Evolutionary conservation across 305 asterid genomes (phyloP).

Genomic region (Fraxinus latifolia): DNA sequence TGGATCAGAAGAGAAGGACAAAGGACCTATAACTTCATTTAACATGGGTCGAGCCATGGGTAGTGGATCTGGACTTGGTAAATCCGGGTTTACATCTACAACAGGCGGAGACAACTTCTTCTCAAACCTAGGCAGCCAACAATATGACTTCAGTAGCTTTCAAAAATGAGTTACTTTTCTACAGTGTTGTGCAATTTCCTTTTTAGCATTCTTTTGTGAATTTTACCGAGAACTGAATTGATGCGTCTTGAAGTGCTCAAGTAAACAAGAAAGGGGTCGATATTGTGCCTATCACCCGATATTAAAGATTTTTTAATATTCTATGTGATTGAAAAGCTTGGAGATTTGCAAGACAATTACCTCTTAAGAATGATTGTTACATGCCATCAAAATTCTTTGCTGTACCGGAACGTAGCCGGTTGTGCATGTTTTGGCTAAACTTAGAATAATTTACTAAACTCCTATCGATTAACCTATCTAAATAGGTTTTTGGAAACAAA

Average conservation of each 20-base stretch:
- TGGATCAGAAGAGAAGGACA: slow-evolving; percentile 58
- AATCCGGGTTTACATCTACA: slow-evolving; percentile 49
- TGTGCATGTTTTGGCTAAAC: not conserved
- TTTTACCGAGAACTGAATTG: slow-evolving; percentile 19
- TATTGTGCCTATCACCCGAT: not conserved
- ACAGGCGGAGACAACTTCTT: slow-evolving; percentile 56
- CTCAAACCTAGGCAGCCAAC: slow-evolving; percentile 63
- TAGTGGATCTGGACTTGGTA: slow-evolving; percentile 54
- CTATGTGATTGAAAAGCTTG: not conserved
- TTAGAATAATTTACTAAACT: not conserved
- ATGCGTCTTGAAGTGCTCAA: slow-evolving; percentile 18
- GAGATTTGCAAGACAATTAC: not conserved
- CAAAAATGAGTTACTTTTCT: slow-evolving; percentile 44
- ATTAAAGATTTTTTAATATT: not conserved
- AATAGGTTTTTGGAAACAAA: not conserved
- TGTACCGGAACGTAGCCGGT: not conserved
- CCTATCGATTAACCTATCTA: not conserved
- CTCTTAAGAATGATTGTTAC: not conserved
- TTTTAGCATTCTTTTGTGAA: slow-evolving; percentile 20
- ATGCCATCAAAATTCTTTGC: not conserved
- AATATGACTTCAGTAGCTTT: slow-evolving; percentile 57
- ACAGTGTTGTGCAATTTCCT: slow-evolving; percentile 7
- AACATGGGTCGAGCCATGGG: slow-evolving; percentile 67
- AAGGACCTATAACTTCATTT: slow-evolving; percentile 56
- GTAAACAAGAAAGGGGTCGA: not conserved